phyloP scores from a whole-genome alignment of 2,329 filamentous ascomycete species.

The Gnomoniopsis smithogilvyi region DNA sequence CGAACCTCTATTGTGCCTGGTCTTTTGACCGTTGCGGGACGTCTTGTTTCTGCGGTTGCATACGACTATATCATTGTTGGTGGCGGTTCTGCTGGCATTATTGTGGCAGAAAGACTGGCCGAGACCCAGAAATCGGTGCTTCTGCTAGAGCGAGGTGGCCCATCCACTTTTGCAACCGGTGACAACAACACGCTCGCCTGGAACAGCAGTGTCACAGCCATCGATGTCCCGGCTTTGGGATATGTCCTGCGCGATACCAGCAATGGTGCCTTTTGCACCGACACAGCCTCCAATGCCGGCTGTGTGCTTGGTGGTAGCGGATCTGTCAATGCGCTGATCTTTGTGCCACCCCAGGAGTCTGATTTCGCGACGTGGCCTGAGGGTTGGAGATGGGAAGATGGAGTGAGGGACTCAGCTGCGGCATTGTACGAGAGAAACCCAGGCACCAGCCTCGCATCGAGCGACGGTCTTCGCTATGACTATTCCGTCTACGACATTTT shows the following conservation, averaged over 20 bases:
- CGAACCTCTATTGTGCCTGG: too few relatives aligned
- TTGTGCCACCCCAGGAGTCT: not conserved
- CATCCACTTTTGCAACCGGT: not conserved
- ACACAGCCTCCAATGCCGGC: not conserved
- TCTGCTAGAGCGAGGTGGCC: not conserved
- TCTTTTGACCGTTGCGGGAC: too few relatives aligned
- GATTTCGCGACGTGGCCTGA: not conserved
- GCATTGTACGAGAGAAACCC: not conserved
- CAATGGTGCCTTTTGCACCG: not conserved
- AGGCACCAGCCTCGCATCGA: not conserved
- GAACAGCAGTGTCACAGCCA: not conserved
- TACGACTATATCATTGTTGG: too few relatives aligned
- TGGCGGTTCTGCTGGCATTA: not conserved
- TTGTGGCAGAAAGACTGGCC: not conserved
- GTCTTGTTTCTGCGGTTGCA: too few relatives aligned
- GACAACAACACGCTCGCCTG: not conserved
- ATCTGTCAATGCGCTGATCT: not conserved
- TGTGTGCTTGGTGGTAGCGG: not conserved
- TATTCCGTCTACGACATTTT: not conserved
- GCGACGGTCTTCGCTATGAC: not conserved
- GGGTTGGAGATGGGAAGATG: not conserved
- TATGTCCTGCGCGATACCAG: not conserved
- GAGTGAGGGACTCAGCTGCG: not conserved
- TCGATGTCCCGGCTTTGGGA: not conserved
- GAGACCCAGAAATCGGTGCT: not conserved